Evolutionary conservation across 495 filamentous ascomycete species (phyloP), one percentile per base, ranked within the genome.

Genomic region (Emericellopsis terricola): DNA sequence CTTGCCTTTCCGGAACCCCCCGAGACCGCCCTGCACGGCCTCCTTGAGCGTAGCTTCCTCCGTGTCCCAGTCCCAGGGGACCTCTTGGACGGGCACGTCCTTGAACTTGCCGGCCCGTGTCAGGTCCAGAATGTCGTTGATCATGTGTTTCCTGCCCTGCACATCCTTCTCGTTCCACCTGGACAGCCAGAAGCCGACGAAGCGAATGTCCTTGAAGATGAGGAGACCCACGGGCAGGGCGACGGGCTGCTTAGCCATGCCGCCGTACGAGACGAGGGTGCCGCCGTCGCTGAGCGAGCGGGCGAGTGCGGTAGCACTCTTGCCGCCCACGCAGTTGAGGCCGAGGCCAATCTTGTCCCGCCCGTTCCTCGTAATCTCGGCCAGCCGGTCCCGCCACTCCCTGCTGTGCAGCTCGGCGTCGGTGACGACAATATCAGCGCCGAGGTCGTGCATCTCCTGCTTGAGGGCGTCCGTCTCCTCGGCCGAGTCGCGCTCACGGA

Each of bases 301-400:
- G 4, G 82, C 78, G 42, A 96, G 53, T 2, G 73, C 65, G 17
- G 71, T 67, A 3, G 81, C 80, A 24, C 73, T 68, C 49, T 82
- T 79, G 1, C 89, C 89, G n/a, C 89, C 91, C 0, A 97, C 89
- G 48, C 91, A 97, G 47, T 97, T 96, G 29, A 97, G 52, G 0
- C 72, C 91, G 4, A 97, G 56, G 36, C 71, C 67, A 28, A 92
- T 60, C 0, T 68, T 62, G 37, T 83, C 74, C 11, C 69, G 57
- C 2, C 70, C 78, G 3, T 73, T 69, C 27, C 71, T 62, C 19
- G 82, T 91, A 53, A 73, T 64, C 38, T 52, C 68, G 21, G 76
- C 68, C 8, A 91, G 60, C 36, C 57, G 48, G 6, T 74, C 67
- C 19, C 50, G 48, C 47, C 91, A 87, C 4, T 54, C 62, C 36